Conservation (phyloP, 164 flowering plant genomes). For the Paratinospora sagittata region DNA sequence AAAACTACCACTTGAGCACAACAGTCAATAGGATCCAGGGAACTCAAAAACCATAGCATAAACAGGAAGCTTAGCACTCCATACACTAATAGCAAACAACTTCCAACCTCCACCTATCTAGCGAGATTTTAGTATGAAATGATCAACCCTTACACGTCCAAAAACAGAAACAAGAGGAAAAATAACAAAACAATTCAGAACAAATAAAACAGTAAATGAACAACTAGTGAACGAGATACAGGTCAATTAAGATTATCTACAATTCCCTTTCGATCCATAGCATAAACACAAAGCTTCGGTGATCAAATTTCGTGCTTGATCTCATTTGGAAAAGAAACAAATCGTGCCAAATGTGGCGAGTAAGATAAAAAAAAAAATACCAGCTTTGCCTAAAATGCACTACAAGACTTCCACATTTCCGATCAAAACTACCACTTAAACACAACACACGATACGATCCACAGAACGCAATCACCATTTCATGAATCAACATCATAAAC, state of each 20-base stretch:
- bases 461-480: not conserved
- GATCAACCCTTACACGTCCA: not conserved
- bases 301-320: not conserved
- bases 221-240: not conserved
- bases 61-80: not conserved
- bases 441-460: not conserved
- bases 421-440: not conserved
- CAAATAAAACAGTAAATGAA: not conserved
- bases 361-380: not conserved
- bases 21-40: too few relatives aligned
- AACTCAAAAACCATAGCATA: too few relatives aligned
- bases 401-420: not conserved
- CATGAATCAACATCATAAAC: not conserved
- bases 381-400: not conserved
- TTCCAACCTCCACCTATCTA: not conserved
- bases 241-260: not conserved
- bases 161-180: not conserved
- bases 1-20: too few relatives aligned
- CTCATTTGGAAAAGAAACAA: not conserved
- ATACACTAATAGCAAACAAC: not conserved
- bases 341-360: not conserved
- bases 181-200: not conserved
- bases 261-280: not conserved
- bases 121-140: too few relatives aligned
- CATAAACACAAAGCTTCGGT: not conserved